Percentiles rank a stretch among this genome's conserved stretches.
Conservation (phyloP, 2,329 filamentous ascomycete species). For the Aspergillus flavus region DNA sequence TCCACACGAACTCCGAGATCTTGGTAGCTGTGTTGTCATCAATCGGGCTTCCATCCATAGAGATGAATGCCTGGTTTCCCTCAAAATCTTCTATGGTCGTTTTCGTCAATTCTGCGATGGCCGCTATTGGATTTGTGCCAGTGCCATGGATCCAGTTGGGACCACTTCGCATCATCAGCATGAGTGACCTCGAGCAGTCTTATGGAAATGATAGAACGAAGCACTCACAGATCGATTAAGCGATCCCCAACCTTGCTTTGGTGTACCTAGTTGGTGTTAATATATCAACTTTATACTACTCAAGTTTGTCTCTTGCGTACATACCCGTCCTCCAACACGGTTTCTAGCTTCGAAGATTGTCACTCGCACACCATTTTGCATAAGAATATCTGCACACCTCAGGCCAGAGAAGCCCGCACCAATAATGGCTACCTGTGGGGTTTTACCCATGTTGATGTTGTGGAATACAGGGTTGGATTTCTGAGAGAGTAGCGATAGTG, state of each 20-base stretch:
- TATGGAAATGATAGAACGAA: too few relatives aligned
- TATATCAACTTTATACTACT: constrained; percentile 3
- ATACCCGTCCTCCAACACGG: constrained; percentile 61
- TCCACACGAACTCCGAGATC: constrained; percentile 56
- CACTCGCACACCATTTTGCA: constrained; percentile 58
- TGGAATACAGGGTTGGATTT: not conserved
- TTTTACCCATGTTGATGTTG: constrained; percentile 34
- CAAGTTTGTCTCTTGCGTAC: constrained; percentile 15
- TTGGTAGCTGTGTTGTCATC: constrained; percentile 34
- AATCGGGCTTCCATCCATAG: constrained; percentile 49
- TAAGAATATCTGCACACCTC: constrained; percentile 60
- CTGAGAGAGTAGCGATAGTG: not conserved
- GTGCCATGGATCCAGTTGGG: constrained; percentile 69
- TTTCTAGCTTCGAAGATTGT: constrained; percentile 63
- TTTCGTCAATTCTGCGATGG: constrained; percentile 56
- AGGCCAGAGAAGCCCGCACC: constrained; percentile 64
- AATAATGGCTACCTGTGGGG: constrained; percentile 59
- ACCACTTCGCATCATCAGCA: constrained; percentile 47
- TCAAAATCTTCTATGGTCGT: constrained; percentile 56
- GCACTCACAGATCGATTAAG: constrained; percentile 58
- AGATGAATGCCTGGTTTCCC: constrained; percentile 53
- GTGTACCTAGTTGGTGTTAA: constrained; percentile 45
- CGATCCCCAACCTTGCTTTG: constrained; percentile 53
- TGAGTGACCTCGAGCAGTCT: not conserved
- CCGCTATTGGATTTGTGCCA: constrained; percentile 60